Percentiles rank a stretch among this genome's conserved stretches.
These are phyloP conservation scores for Rhododendron kiyosumense DNA, from an alignment of 148 eudicot genomes.

Conservation along the genomic window DNA sequence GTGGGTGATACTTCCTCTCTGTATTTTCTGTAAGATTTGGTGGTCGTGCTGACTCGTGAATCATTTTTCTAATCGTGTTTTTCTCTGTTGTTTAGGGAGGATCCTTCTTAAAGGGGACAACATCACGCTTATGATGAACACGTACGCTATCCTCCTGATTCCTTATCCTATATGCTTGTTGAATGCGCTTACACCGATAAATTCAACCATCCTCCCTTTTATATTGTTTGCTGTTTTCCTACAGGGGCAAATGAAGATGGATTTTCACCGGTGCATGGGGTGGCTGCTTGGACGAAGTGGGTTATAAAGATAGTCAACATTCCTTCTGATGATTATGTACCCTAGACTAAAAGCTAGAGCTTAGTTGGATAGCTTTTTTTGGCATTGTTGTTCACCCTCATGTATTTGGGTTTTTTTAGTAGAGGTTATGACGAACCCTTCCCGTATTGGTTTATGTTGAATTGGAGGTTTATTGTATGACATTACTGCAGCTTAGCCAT, in stretches of 20 bases:
- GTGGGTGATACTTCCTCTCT: conserved; percentile 18
- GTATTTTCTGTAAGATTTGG: background rate
- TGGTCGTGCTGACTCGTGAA: background rate
- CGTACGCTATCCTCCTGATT: conserved; percentile 33
- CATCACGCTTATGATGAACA: conserved; percentile 92
- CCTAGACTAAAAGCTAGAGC: background rate
- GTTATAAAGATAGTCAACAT: background rate
- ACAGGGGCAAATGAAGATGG: conserved; percentile 11
- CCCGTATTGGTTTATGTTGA: background rate
- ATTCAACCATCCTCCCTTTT: background rate
- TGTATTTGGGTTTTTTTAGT: background rate
- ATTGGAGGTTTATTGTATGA: background rate
- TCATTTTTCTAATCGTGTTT: background rate
- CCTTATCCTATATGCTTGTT: background rate
- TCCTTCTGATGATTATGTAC: background rate
- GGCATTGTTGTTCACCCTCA: background rate
- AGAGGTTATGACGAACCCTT: background rate
- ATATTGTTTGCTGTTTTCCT: background rate
- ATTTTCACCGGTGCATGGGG: background rate
- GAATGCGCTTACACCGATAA: background rate
- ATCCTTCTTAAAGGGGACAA: conserved; percentile 90
- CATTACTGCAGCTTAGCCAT: background rate
- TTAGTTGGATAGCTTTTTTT: background rate
- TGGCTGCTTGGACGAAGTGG: too few species aligned
- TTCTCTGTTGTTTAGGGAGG: conserved; percentile 51